Conservation (phyloP, 2,329 filamentous ascomycete species). For the Scedosporium aurantiacum region DNA sequence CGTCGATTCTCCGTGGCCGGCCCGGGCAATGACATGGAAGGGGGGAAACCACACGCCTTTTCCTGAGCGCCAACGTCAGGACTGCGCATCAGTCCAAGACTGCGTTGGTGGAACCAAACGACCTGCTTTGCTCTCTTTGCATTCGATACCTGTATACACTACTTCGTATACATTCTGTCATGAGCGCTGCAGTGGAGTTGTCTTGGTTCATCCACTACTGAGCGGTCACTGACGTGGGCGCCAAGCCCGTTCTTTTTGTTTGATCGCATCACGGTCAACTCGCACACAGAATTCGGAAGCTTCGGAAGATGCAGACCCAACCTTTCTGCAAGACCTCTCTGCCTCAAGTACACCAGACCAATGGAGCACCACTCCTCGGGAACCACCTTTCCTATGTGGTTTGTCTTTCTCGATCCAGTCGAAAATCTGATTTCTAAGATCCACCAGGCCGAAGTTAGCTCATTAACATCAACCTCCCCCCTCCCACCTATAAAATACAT, state of each 20-base stretch:
- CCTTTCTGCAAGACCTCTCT: neutral
- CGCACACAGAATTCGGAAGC: neutral
- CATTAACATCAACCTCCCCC: neutral
- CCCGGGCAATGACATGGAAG: too few species aligned
- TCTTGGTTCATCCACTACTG: neutral
- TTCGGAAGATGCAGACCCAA: neutral
- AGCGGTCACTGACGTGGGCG: neutral
- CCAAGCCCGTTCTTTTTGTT: neutral
- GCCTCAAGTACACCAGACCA: neutral
- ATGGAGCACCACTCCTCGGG: neutral
- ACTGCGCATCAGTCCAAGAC: too few species aligned
- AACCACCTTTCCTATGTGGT: neutral
- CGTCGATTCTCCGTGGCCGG: too few species aligned
- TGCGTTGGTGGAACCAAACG: too few species aligned
- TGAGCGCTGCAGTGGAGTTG: neutral
- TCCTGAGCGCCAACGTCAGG: too few species aligned
- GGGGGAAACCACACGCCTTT: too few species aligned
- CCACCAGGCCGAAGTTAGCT: neutral
- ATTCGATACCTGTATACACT: too few species aligned
- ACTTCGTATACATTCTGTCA: too few species aligned
- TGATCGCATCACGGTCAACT: neutral
- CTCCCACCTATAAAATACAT: neutral
- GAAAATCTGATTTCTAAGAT: neutral
- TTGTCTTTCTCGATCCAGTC: neutral
- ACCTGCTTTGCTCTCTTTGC: too few species aligned